phyloP scores from a whole-genome alignment of 2,329 filamentous ascomycete species.

The Lachnellula hyalina region DNA sequence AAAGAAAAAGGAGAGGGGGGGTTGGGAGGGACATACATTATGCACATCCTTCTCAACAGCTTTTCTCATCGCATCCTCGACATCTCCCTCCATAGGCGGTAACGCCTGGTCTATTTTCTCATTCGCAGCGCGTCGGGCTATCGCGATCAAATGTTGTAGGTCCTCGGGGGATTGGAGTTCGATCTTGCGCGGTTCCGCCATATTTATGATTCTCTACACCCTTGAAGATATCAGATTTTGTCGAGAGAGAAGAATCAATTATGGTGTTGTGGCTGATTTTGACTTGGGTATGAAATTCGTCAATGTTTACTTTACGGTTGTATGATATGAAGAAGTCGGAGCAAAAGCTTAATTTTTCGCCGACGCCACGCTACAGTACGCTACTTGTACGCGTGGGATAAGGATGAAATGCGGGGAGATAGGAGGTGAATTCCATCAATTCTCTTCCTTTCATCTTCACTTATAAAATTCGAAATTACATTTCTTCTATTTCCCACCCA shows the following conservation, averaged over 20 bases:
- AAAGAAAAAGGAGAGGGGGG: not conserved
- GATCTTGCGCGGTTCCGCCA: conserved; percentile 60
- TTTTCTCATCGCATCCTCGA: conserved; percentile 54
- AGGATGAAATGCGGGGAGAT: conserved; percentile 1
- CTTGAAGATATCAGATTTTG: not conserved
- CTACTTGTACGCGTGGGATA: not conserved
- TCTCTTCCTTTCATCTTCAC: too few species aligned
- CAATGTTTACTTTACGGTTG: conserved; percentile 8
- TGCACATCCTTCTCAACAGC: conserved; percentile 56
- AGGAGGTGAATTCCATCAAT: not conserved
- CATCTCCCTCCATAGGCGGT: conserved; percentile 56
- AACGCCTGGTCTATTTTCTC: conserved; percentile 64
- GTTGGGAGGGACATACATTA: conserved; percentile 44
- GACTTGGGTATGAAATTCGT: not conserved
- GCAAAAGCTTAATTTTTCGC: conserved; percentile 4
- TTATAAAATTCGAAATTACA: not conserved
- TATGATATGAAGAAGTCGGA: not conserved
- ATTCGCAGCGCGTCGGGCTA: conserved; percentile 62
- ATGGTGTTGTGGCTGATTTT: not conserved
- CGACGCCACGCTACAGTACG: too few species aligned
- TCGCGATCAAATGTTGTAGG: conserved; percentile 62
- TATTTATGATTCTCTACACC: conserved; percentile 2
- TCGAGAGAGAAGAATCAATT: not conserved
- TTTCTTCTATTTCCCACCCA: too few species aligned
- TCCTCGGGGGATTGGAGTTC: conserved; percentile 75